Percentiles rank a stretch among this genome's conserved stretches.
phyloP scores from a whole-genome alignment of 495 filamentous ascomycete species.

The Margaritispora aquatica region DNA sequence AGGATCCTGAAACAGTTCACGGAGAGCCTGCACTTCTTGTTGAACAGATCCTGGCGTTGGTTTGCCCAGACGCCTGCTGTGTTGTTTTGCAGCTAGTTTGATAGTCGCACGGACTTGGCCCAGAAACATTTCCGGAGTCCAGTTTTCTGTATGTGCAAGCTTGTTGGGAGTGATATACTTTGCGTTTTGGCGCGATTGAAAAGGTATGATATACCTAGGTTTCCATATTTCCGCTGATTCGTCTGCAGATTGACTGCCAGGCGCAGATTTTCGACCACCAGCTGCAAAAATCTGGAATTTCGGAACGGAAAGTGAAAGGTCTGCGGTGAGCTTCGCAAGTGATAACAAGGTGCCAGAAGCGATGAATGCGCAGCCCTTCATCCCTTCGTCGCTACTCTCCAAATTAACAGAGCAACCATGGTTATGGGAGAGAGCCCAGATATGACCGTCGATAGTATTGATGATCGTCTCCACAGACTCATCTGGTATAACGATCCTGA shows the following conservation, averaged over 20 bases:
- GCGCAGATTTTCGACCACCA: no score
- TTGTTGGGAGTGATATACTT: no score
- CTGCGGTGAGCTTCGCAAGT: conserved; percentile 7
- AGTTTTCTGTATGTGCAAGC: conserved; percentile 6
- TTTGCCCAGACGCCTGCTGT: no score
- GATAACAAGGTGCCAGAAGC: conserved; percentile 14
- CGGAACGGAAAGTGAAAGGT: conserved; percentile 14
- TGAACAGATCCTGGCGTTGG: neutral
- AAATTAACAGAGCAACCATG: conserved; percentile 14
- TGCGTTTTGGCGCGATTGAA: no score
- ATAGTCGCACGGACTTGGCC: conserved; percentile 8
- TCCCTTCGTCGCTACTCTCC: neutral
- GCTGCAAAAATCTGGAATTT: neutral
- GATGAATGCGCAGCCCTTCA: conserved; percentile 3
- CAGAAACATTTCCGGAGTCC: conserved; percentile 12
- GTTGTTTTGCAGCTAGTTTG: conserved; percentile 15
- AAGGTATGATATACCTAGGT: no score
- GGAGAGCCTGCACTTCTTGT: conserved; percentile 1
- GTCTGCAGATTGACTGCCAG: no score
- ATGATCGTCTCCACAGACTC: neutral
- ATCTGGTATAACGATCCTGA: conserved; percentile 11
- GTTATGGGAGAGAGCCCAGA: conserved; percentile 11
- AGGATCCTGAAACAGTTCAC: conserved; percentile 11
- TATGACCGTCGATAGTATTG: conserved; percentile 9
- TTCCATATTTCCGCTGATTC: no score